Evolutionary conservation across 2,329 filamentous ascomycete species (phyloP).

Genomic region (Nigrospora osmanthi): DNA sequence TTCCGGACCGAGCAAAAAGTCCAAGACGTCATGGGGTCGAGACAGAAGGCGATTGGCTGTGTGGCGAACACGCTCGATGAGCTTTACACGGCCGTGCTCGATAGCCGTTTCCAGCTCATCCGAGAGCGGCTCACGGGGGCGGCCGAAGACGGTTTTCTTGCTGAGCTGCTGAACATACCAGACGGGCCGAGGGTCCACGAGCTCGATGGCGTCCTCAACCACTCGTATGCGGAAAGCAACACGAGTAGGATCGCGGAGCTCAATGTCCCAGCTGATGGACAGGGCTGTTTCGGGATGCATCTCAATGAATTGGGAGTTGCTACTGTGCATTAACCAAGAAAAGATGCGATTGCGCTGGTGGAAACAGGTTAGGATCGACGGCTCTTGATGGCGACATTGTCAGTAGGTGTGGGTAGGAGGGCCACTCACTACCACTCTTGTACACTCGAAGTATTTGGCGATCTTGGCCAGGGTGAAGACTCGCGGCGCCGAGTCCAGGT

Average conservation of each 20-base stretch:
- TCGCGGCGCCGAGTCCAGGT: conserved; percentile 57
- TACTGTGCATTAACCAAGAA: conserved; percentile 48
- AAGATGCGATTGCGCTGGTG: conserved; percentile 36
- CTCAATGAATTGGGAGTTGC: conserved; percentile 54
- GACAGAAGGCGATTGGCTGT: neutral
- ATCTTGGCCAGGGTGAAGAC: conserved; percentile 60
- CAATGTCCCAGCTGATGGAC: conserved; percentile 43
- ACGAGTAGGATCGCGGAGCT: conserved; percentile 33
- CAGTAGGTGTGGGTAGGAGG: no score
- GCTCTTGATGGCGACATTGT: conserved; percentile 9
- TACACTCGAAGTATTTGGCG: conserved; percentile 50
- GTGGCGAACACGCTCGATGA: conserved; percentile 23
- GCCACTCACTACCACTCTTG: conserved; percentile 29
- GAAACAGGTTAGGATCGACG: conserved; percentile 10
- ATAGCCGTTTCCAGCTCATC: conserved; percentile 49
- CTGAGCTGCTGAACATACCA: neutral
- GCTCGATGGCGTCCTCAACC: conserved; percentile 49
- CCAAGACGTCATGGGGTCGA: neutral
- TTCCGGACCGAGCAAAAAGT: neutral
- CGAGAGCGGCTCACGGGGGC: conserved; percentile 36
- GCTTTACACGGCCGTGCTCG: conserved; percentile 34
- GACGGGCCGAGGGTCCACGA: neutral
- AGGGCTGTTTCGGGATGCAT: conserved; percentile 54
- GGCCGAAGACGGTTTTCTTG: conserved; percentile 30
- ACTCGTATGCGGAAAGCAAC: conserved; percentile 53